A percentile compares a stretch with the other conserved stretches of the same genome.
Conservation (phyloP, 805 yeast genomes). For the Ogataea henricii region DNA sequence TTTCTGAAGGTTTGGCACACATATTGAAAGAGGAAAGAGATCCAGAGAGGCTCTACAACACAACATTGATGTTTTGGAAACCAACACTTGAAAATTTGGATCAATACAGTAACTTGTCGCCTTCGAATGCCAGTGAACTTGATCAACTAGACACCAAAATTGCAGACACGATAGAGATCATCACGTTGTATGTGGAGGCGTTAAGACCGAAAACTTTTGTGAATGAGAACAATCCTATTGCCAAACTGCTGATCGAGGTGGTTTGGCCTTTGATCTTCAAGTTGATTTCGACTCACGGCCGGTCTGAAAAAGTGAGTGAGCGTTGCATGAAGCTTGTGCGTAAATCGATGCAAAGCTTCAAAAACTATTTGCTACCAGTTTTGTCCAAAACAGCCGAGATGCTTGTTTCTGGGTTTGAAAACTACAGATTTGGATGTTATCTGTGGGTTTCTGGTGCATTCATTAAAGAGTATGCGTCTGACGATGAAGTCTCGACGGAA, state of each 20-base stretch:
- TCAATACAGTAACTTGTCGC: constrained; percentile 12
- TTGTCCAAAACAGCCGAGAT: constrained; percentile 65
- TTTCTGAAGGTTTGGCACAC: constrained; percentile 88
- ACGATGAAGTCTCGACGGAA: constrained; percentile 39
- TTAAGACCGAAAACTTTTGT: constrained; percentile 48
- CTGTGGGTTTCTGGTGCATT: constrained; percentile 88
- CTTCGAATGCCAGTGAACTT: constrained; percentile 20
- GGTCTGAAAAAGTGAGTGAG: constrained; percentile 68
- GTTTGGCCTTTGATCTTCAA: constrained; percentile 58
- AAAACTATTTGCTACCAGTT: constrained; percentile 55
- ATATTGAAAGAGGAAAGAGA: constrained; percentile 65
- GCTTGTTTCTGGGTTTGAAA: constrained; percentile 68
- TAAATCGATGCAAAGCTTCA: constrained; percentile 62
- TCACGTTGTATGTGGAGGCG: constrained; percentile 59
- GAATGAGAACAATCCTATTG: constrained; percentile 49
- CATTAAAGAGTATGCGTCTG: constrained; percentile 69
- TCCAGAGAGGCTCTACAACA: constrained; percentile 49
- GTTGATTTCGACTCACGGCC: constrained; percentile 56
- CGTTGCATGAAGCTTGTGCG: constrained; percentile 69
- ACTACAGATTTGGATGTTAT: constrained; percentile 75
- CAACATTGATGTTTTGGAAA: constrained; percentile 62
- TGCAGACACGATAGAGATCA: constrained; percentile 74
- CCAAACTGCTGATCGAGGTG: constrained; percentile 52
- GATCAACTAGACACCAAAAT: constrained; percentile 47
- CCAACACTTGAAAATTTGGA: constrained; percentile 58